Evolutionary conservation across 1,284 basidiomycete species (phyloP).

Genomic region (Spongispora temasekensis): DNA sequence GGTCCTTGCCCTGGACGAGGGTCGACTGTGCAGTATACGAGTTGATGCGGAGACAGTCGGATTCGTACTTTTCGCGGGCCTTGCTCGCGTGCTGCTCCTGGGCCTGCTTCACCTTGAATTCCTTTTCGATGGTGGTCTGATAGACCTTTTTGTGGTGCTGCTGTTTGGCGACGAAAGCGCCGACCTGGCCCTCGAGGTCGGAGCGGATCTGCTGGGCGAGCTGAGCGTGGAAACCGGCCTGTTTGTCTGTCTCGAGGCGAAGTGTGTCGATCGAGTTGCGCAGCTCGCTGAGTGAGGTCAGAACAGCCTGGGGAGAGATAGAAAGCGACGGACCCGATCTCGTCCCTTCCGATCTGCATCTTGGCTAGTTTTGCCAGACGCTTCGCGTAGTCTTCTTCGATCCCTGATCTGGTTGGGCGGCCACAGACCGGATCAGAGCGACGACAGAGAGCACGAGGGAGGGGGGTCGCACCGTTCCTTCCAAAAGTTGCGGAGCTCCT

Average conservation of each 20-base stretch:
- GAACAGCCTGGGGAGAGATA: neutral
- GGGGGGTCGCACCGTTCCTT: conserved; percentile 73
- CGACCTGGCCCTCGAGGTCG: conserved; percentile 73
- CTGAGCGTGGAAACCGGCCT: conserved; percentile 68
- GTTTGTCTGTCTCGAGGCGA: conserved; percentile 82
- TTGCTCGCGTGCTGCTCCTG: conserved; percentile 85
- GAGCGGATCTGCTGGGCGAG: conserved; percentile 76
- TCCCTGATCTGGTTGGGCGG: conserved; percentile 50
- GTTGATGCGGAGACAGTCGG: conserved; percentile 94
- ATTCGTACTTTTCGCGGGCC: conserved; percentile 93
- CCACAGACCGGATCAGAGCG: neutral
- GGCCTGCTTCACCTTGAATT: conserved; percentile 83
- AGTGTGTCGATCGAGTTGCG: conserved; percentile 78
- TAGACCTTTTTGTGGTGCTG: conserved; percentile 74
- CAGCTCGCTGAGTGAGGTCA: conserved; percentile 61
- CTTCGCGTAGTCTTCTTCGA: conserved; percentile 97
- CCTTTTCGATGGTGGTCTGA: conserved; percentile 81
- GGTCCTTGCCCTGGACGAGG: conserved; percentile 90
- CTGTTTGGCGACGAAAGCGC: conserved; percentile 67
- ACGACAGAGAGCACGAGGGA: neutral
- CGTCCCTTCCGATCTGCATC: conserved; percentile 77
- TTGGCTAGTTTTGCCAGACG: conserved; percentile 83
- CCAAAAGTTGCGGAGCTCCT: conserved; percentile 86
- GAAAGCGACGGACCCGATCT: conserved; percentile 69
- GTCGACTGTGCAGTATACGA: conserved; percentile 93